Conservation (phyloP, 1,139 yeast genomes). For the Suzukiozyma palmioleophila region DNA sequence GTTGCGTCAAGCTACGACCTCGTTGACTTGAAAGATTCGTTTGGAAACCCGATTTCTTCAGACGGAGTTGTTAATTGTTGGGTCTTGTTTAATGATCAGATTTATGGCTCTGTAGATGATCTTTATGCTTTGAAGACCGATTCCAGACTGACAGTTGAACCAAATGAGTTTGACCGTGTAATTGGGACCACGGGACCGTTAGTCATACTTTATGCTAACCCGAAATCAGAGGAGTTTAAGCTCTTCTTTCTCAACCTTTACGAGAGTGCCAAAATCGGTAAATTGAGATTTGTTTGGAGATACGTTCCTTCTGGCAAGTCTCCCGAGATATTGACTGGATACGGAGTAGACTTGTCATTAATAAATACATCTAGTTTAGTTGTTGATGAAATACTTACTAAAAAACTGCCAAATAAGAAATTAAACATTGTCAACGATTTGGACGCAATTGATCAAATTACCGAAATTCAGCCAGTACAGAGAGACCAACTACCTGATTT, state of each 20-base stretch:
- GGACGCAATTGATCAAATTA: constrained; percentile 7
- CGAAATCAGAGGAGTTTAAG: constrained; percentile 43
- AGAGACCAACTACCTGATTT: constrained; percentile 30
- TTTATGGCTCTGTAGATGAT: constrained; percentile 63
- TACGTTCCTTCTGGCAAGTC: constrained; percentile 40
- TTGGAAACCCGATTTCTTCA: constrained; percentile 25
- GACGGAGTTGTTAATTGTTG: constrained; percentile 40
- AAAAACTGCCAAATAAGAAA: neutral
- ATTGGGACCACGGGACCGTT: constrained; percentile 49
- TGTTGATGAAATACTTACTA: constrained; percentile 44
- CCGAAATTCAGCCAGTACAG: constrained; percentile 21
- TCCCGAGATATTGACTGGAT: constrained; percentile 51
- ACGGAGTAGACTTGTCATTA: constrained; percentile 59
- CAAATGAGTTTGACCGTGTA: constrained; percentile 48
- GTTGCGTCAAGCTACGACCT: constrained; percentile 14
- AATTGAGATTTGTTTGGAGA: constrained; percentile 73
- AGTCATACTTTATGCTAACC: constrained; percentile 49
- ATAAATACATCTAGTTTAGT: constrained; percentile 63
- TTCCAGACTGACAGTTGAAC: constrained; percentile 2
- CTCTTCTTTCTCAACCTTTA: constrained; percentile 56
- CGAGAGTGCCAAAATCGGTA: constrained; percentile 59
- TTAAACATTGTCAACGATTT: constrained; percentile 10
- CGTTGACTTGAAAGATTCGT: constrained; percentile 31
- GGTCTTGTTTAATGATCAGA: constrained; percentile 47
- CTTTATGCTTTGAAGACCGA: constrained; percentile 53